phyloP scores from a whole-genome alignment of 768 basidiomycete species.

The Rhizopogon vulgaris region DNA sequence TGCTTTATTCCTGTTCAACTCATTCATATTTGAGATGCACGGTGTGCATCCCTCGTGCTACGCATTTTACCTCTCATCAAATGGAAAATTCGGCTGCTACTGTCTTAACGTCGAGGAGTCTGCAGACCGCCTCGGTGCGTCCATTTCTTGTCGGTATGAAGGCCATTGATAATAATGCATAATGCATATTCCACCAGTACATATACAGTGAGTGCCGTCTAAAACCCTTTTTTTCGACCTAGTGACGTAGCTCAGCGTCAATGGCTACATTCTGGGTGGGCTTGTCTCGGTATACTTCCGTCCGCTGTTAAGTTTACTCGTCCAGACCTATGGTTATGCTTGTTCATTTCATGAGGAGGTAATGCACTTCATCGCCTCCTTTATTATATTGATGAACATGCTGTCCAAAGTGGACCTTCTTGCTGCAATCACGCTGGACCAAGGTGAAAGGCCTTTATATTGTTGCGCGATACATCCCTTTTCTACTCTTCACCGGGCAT shows the following conservation, averaged over 20 bases:
- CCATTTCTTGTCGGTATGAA: neutral
- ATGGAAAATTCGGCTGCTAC: neutral
- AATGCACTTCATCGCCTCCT: neutral
- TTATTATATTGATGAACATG: neutral
- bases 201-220: neutral
- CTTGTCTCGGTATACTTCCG: neutral
- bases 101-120: neutral
- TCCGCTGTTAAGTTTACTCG: neutral
- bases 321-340: neutral
- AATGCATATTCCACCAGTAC: neutral
- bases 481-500: neutral
- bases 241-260: neutral
- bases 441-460: neutral
- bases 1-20: neutral
- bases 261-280: neutral
- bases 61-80: too few species aligned
- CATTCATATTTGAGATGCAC: neutral
- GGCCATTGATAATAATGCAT: neutral
- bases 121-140: neutral
- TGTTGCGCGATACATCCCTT: neutral
- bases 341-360: neutral
- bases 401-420: neutral
- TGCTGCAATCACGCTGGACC: neutral
- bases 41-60: neutral
- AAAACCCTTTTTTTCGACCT: neutral